Conservation (phyloP, 192 early-diverging fungal genomes). For the Linnemannia hyalina region DNA sequence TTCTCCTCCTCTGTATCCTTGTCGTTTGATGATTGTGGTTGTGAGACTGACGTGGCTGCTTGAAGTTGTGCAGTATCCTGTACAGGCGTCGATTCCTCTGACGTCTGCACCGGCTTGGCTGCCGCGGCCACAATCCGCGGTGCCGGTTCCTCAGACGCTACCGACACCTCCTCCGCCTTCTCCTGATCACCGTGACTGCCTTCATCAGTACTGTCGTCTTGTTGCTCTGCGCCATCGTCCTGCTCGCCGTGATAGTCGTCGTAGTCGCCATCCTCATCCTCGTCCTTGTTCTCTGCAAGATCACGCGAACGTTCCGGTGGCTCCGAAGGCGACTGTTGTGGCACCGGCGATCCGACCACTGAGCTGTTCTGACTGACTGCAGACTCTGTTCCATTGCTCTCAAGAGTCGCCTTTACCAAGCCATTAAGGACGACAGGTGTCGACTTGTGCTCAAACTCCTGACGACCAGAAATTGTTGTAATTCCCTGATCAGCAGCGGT, state of each 20-base stretch:
- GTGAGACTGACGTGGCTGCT: background rate
- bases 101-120: background rate
- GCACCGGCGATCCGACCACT: background rate
- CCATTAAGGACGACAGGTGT: background rate
- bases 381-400: background rate
- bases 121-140: background rate
- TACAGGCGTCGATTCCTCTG: background rate
- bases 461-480: background rate
- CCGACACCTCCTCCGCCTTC: background rate
- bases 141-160: background rate
- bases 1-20: background rate
- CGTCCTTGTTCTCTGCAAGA: too few relatives aligned
- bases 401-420: too few relatives aligned
- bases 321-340: background rate
- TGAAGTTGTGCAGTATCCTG: background rate
- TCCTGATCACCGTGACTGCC: too few relatives aligned
- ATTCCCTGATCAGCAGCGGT: background rate
- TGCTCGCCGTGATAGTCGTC: background rate
- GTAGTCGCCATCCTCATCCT: background rate
- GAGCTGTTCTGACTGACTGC: background rate
- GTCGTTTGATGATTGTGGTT: background rate
- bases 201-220: too few relatives aligned
- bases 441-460: background rate
- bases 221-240: background rate
- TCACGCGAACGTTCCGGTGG: background rate